Conservation (phyloP, 225 moss, liverwort and hornwort genomes). For the Polytrichum commune region DNA sequence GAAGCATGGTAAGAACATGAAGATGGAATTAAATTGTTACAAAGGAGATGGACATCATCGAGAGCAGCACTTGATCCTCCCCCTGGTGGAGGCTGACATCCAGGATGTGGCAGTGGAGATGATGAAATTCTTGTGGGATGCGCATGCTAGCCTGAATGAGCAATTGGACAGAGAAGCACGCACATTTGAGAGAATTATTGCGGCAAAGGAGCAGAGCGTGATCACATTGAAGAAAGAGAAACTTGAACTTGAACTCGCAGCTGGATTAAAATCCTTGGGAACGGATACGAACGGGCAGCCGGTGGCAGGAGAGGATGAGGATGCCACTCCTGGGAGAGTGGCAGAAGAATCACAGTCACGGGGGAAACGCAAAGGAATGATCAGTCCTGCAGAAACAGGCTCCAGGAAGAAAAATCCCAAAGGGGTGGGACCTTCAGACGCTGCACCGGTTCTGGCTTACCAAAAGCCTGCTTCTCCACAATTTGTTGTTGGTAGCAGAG, state of each 20-base stretch:
- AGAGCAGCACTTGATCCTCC: slow-evolving; percentile 25
- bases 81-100: slow-evolving; percentile 24
- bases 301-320: slow-evolving; percentile 11
- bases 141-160: slow-evolving; percentile 21
- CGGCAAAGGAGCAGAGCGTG: slow-evolving; percentile 29
- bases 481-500: slow-evolving; percentile 4
- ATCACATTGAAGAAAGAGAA: slow-evolving; percentile 10
- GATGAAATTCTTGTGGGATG: slow-evolving; percentile 42
- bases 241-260: slow-evolving; percentile 6
- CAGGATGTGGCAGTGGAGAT: slow-evolving; percentile 40
- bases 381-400: slow-evolving; percentile 15
- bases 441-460: slow-evolving; percentile 11
- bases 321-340: not conserved
- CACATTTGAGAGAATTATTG: slow-evolving; percentile 34
- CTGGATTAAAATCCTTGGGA: slow-evolving; percentile 2
- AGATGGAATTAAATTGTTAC: slow-evolving; percentile 35
- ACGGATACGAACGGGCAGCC: slow-evolving; percentile 22
- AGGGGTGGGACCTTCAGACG: slow-evolving; percentile 16
- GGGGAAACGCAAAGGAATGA: slow-evolving; percentile 35
- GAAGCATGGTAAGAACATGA: slow-evolving; percentile 19
- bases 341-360: slow-evolving; percentile 8
- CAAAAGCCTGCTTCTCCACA: slow-evolving; percentile 15
- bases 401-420: slow-evolving; percentile 35
- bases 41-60: not conserved
- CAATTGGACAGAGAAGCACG: slow-evolving; percentile 28